Percentiles rank a stretch among this genome's conserved stretches.
Evolutionary conservation across 2,329 filamentous ascomycete genomes (phyloP).

Genomic region (Penicillium sp.): DNA sequence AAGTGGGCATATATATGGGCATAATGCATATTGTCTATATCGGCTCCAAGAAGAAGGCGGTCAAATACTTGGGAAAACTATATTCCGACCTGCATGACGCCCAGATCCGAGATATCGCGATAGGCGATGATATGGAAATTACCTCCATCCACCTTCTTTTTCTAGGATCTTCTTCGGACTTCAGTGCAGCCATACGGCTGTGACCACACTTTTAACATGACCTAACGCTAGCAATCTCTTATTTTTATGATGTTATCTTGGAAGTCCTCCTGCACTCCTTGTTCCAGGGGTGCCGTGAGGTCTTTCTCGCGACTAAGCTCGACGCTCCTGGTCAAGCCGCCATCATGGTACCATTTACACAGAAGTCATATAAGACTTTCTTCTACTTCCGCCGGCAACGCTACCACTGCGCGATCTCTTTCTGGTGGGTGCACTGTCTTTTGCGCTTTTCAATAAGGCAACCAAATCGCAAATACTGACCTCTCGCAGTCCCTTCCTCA

Average conservation of each 20-base stretch:
- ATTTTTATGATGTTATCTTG: conserved; percentile 20
- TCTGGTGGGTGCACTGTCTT: conserved; percentile 19
- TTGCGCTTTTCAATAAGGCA: not conserved
- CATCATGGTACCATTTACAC: conserved; percentile 9
- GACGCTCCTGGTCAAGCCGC: conserved; percentile 12
- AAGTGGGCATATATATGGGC: not conserved
- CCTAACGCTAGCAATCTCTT: conserved; percentile 7
- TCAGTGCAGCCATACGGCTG: conserved; percentile 14
- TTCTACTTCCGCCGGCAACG: conserved; percentile 8
- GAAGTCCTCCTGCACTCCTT: conserved; percentile 25
- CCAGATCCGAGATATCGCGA: conserved; percentile 14
- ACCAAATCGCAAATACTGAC: conserved; percentile 14
- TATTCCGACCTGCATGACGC: conserved; percentile 19
- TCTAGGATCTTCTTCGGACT: not conserved
- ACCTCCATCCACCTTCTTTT: not conserved
- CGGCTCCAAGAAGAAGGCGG: conserved; percentile 8
- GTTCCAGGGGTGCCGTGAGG: conserved; percentile 24
- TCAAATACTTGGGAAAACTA: not conserved
- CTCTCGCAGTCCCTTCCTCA: conserved; percentile 33
- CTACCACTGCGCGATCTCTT: conserved; percentile 17
- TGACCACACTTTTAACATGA: conserved; percentile 15
- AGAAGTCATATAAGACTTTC: conserved; percentile 12
- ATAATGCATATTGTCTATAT: not conserved
- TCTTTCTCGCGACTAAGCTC: conserved; percentile 22
- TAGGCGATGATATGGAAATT: conserved; percentile 18